These are phyloP conservation scores for Lachnum nothofagi DNA, from an alignment of 2,329 filamentous ascomycete species.

Conservation along the genomic window DNA sequence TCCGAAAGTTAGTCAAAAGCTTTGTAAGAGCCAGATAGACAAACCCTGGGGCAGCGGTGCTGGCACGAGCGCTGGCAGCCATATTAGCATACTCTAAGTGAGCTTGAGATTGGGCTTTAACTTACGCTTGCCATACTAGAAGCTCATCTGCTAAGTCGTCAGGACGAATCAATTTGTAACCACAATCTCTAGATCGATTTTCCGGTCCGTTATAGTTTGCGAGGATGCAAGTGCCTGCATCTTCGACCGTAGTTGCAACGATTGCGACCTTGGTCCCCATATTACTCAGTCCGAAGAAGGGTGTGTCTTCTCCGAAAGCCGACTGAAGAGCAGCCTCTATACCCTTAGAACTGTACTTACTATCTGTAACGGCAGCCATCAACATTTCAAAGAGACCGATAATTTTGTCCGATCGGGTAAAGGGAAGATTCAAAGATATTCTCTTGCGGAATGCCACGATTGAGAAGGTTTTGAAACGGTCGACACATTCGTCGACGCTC, in stretches of 20 bases:
- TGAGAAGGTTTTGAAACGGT: slow-evolving; percentile 5
- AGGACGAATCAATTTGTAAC: slow-evolving; percentile 1
- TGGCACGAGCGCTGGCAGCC: slow-evolving; percentile 5
- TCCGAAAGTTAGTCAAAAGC: neutral
- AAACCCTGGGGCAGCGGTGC: slow-evolving; percentile 9
- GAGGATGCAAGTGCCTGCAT: slow-evolving; percentile 14
- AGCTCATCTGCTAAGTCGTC: neutral
- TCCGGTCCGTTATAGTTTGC: slow-evolving; percentile 24
- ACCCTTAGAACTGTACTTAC: slow-evolving; percentile 9
- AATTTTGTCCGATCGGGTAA: neutral
- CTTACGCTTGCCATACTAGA: slow-evolving; percentile 1
- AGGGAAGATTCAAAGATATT: neutral
- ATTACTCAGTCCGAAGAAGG: slow-evolving; percentile 14
- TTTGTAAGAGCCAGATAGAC: neutral
- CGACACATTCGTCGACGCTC: slow-evolving; percentile 8
- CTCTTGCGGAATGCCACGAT: slow-evolving; percentile 6
- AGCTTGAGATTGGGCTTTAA: neutral
- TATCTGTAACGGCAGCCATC: slow-evolving; percentile 5
- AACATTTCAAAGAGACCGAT: neutral
- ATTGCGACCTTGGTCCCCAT: slow-evolving; percentile 22
- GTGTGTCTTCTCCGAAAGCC: neutral
- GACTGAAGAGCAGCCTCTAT: slow-evolving; percentile 3
- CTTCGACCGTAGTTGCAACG: slow-evolving; percentile 15
- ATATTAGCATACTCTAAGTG: neutral
- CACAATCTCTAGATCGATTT: slow-evolving; percentile 9